Conservation (phyloP, 176 grass and related monocot genomes). For the Thalia dealbata region DNA sequence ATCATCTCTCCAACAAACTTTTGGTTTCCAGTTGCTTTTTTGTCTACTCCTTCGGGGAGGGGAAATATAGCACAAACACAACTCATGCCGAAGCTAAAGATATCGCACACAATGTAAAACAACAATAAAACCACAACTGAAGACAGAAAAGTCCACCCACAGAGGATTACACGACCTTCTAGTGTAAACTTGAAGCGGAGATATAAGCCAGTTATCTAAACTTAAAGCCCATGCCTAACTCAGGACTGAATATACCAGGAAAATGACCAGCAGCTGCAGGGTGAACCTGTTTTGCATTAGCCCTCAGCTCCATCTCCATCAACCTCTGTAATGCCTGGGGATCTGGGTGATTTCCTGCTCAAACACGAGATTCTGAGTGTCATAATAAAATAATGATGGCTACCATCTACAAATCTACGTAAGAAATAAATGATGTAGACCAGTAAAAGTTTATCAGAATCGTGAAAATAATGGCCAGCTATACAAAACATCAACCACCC, state of each 20-base stretch:
- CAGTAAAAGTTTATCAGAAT: too few relatives aligned
- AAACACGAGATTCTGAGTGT: slow-evolving; percentile 31
- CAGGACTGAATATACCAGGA: slow-evolving; percentile 42
- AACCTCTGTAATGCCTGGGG: slow-evolving; percentile 62
- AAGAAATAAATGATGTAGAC: not conserved
- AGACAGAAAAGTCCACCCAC: too few relatives aligned
- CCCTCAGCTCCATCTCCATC: slow-evolving; percentile 73
- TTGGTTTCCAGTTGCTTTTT: too few relatives aligned
- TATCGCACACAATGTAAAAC: too few relatives aligned
- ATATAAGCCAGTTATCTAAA: slow-evolving; percentile 35
- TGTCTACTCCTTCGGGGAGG: too few relatives aligned
- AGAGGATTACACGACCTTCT: not conserved
- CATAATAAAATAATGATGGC: not conserved
- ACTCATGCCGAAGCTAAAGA: too few relatives aligned
- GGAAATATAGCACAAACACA: too few relatives aligned
- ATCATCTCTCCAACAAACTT: too few relatives aligned
- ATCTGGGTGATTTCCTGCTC: slow-evolving; percentile 38
- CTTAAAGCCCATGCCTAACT: slow-evolving; percentile 55
- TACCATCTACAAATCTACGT: not conserved
- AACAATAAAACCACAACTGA: too few relatives aligned
- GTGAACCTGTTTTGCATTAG: slow-evolving; percentile 59
- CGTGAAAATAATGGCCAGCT: too few relatives aligned
- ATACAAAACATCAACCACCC: too few relatives aligned
- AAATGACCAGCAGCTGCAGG: slow-evolving; percentile 38
- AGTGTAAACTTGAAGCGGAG: not conserved